Evolutionary conservation across 1,284 basidiomycete genomes (phyloP).

Genomic region (Ustilago cynodontis): DNA sequence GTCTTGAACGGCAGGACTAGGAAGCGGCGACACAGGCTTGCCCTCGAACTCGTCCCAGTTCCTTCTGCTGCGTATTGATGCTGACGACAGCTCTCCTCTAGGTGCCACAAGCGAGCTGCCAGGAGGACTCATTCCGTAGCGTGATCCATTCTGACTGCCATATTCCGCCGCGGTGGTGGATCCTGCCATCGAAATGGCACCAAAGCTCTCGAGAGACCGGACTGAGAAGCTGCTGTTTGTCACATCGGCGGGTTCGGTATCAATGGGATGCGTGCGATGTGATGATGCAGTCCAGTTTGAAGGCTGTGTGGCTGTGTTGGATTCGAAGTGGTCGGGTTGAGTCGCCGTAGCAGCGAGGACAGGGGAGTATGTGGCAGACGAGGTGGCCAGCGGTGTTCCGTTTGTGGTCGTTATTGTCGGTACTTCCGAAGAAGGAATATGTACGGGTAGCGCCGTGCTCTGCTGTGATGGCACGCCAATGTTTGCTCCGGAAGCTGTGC

Average conservation of each 20-base stretch:
- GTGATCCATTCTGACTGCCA: constrained; percentile 32
- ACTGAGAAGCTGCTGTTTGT: constrained; percentile 39
- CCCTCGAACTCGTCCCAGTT: constrained; percentile 68
- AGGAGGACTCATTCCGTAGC: constrained; percentile 27
- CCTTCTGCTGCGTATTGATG: constrained; percentile 61
- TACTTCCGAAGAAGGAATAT: constrained; percentile 19
- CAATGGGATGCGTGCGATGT: not conserved
- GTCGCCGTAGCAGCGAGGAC: not conserved
- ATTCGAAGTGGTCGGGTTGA: constrained; percentile 1
- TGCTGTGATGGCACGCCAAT: not conserved
- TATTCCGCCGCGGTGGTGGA: constrained; percentile 30
- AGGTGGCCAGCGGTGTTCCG: constrained; percentile 27
- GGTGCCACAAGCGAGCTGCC: constrained; percentile 25
- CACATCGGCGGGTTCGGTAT: constrained; percentile 14
- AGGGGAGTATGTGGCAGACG: constrained; percentile 10
- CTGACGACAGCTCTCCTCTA: constrained; percentile 47
- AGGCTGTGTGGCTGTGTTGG: constrained; percentile 1
- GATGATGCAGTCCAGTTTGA: constrained; percentile 12
- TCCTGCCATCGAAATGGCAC: constrained; percentile 33
- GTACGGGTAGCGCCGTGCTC: constrained; percentile 10
- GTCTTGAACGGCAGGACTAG: constrained; percentile 53
- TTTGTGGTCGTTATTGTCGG: constrained; percentile 35
- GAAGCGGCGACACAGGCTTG: constrained; percentile 63
- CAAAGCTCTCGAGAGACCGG: constrained; percentile 38
- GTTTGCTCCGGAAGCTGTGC: constrained; percentile 2